Percentiles rank a stretch among this genome's conserved stretches.
Conservation (phyloP, 106 monocot species). For the Acanthochlamys bracteata region DNA sequence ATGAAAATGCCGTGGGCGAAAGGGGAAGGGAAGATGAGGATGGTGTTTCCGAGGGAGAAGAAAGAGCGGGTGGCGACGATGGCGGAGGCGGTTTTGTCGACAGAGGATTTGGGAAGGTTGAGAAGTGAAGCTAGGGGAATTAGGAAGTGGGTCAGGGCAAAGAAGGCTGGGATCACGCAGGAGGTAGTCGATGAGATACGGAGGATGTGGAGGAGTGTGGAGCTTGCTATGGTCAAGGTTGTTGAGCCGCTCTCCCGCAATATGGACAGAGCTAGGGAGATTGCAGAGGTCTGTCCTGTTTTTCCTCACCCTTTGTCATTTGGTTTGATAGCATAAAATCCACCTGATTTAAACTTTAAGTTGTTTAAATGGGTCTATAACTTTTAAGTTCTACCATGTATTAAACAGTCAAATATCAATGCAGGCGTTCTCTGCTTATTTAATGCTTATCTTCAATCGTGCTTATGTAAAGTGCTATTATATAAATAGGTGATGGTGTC, state of each 20-base stretch:
- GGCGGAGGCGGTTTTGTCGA: conserved; percentile 48
- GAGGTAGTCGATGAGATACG: conserved; percentile 63
- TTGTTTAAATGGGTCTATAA: no score
- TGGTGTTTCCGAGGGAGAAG: conserved; percentile 57
- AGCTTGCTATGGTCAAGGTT: conserved; percentile 62
- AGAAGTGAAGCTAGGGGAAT: conserved; percentile 39
- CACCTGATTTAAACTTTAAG: no score
- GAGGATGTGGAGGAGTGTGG: conserved; percentile 40
- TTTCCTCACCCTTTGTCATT: neutral
- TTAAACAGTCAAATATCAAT: no score
- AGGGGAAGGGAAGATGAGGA: conserved; percentile 19
- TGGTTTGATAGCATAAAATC: no score
- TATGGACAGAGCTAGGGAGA: conserved; percentile 81
- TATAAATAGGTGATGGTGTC: no score
- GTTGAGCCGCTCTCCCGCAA: conserved; percentile 61
- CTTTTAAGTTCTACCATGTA: no score
- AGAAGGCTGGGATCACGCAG: conserved; percentile 75
- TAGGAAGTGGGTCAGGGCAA: conserved; percentile 63
- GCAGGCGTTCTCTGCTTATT: neutral
- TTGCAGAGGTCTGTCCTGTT: conserved; percentile 58
- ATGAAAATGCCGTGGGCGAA: conserved; percentile 41
- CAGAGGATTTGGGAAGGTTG: conserved; percentile 33
- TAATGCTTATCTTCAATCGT: no score
- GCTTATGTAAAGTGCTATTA: no score
- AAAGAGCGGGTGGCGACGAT: conserved; percentile 33